Evolutionary conservation across 768 basidiomycete species (phyloP), one percentile per base, ranked within the genome.

Genomic region (Sutorius australiensis): DNA sequence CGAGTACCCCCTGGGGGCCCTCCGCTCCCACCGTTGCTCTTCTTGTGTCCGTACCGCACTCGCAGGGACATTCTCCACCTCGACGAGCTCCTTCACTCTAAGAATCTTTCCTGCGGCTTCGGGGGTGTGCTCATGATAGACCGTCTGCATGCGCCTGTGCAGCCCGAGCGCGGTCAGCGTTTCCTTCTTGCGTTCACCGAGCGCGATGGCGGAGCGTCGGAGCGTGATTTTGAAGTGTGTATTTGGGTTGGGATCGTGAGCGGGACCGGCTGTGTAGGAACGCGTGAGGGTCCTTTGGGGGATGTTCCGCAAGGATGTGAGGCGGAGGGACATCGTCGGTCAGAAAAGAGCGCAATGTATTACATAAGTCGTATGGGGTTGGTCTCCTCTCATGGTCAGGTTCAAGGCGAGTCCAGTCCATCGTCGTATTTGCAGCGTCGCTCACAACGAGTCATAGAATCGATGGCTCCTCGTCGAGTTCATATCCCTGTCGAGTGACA

Each of bases 151-250:
- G 36, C 92, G 81, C 52, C 87, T 75, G 68, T 89, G 85, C 46
- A 98, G 76, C 1, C 94, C 94, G 3, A 98, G 82, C 0, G 91
- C 80, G n/a, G 79, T 77, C 41, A 95, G 77, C 0, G 93, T 95
- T 43, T 77, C 84, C 64, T 86, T 79, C 51, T 84, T 81, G 60
- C 78, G 78, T 52, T 81, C 74, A 3, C 87, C 86, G 9, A 95
- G 81, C 1, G 91, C 86, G 56, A 95, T 94, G 45, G 84, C 86
- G 6, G 93, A 95, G 50, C 94, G 88, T 10, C 81, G 81, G 28
- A 95, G 84, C 17, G 93, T 95, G 62, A 98, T 87, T 74, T 89
- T 89, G 76, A 80, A 94, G 71, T 95, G 90, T 0, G 93, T 91
- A 30, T 70, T 73, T 48, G 76, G 72, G 42, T 52, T 52, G 3